Evolutionary conservation across 2,329 filamentous ascomycete species (phyloP), one percentile per base, ranked within the genome.

Genomic region (Pseudogymnoascus sp.): DNA sequence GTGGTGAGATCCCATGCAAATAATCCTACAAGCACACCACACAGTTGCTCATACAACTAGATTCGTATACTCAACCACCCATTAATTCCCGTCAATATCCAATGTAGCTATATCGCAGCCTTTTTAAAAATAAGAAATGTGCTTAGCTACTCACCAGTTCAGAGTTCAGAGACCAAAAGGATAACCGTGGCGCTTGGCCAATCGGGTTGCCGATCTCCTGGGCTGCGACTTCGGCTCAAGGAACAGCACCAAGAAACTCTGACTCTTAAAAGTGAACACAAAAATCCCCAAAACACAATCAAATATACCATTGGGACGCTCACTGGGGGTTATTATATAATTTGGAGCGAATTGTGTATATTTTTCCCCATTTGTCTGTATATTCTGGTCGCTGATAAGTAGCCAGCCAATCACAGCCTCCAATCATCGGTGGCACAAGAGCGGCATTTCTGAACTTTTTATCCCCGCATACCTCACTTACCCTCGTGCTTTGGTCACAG

Each of bases 381-480:
- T 18, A 56, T 56, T 21, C 9, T 16, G 28, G n/a, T n/a, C n/a
- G 5, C 49, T 34, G 49, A 56, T 56, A 34, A 9, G 28, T 11
- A 21, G 14, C 46, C 49, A 56, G n/a, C 49, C 49, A 56, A 56
- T 56, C 49, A 56, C 49, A 56, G 49, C 49, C 28, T 56, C 28
- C 49, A 56, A 56, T 56, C 49, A 11, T 5, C 28, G 5, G 49
- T 14, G 49, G 25, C 49, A 56, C 59, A 42, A 42, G 36, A 40
- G 59, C 59, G 59, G 59, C n/a, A 60, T 60, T 42, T 60, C 34
- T 38, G 25, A 60, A 38, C 38, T 40, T 60, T 60, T 60, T 60
- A 42, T 60, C 59, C 59, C 59, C 59, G 59, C 59, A 60, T 60
- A 60, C 23, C 28, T 40, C 8, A 6, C 25, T 34, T 25, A 42